Evolutionary conservation across 2,329 filamentous ascomycete species (phyloP), one percentile per base, ranked within the genome.

Genomic region (Samsoniella hepiali): DNA sequence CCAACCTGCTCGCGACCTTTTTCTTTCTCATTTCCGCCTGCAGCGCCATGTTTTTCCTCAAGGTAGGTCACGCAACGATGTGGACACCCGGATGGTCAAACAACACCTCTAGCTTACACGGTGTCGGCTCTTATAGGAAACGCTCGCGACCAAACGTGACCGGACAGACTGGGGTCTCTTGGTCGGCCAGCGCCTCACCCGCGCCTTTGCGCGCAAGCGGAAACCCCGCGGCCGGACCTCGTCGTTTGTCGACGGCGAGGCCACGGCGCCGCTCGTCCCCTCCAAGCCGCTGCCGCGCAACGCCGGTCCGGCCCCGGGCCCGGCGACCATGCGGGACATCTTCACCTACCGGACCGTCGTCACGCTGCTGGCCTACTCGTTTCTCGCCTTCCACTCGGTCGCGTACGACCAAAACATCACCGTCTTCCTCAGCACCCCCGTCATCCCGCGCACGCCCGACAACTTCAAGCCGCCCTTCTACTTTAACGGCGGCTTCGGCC

Each of bases 371-470:
- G 83, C 88, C 0, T 97, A 98, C 75, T 89, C 89, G 1, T 81
- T 95, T 57, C 81, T 98, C 22, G 90, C 92, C 0, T 82, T 96
- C 56, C 93, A 97, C 75, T 88, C 87, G 0, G 87, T 96, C 45
- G 88, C 91, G 1, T 97, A 88, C 72, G 94, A 98, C 75, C 93
- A 96, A 72, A 82, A 94, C 2, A 84, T 98, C 1, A 91, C 93
- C 3, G 91, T 97, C 1, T 96, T 96, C 74, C 84, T 97, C 70
- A 91, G 96, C 75, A 89, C 91, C 67, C 89, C 90, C 0, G 72
- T 81, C 5, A 75, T 84, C 40, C 76, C 84, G 54, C 82, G 85
- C 63, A 84, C 86, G 0, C 77, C 83, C 0, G 79, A 86, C 11
- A 86, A 86, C 69, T 84, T 81, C 0, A 77, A 81, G 2, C 81